Percentiles rank a stretch among this genome's conserved stretches.
Conservation (phyloP, 73 alveolate genomes). For the Paramecium sonneborni region DNA sequence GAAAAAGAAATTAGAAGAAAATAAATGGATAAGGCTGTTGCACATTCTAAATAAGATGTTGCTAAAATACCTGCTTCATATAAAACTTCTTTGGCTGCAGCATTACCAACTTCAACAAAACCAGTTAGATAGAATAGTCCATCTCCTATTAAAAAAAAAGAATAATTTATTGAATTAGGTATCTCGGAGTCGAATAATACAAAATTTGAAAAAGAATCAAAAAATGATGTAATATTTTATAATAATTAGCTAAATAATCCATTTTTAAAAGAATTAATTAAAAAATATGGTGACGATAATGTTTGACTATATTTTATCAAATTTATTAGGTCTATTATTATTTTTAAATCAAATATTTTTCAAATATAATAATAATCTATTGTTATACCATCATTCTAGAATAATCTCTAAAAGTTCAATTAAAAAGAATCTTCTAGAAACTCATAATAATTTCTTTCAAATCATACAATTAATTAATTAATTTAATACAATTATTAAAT, state of each 20-base stretch:
- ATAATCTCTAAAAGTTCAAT: not conserved
- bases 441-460: not conserved
- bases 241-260: not conserved
- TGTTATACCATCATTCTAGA: not conserved
- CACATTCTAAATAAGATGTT: slow-evolving; percentile 58
- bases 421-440: not conserved
- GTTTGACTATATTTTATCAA: not conserved
- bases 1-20: slow-evolving; percentile 53
- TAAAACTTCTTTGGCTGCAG: slow-evolving; percentile 53
- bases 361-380: too few species aligned
- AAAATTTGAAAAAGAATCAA: not conserved
- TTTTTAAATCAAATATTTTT: not conserved
- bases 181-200: not conserved
- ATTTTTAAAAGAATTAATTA: not conserved
- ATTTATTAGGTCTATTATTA: not conserved
- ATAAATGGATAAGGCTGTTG: slow-evolving; percentile 61
- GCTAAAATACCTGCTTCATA: slow-evolving; percentile 63
- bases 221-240: not conserved
- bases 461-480: not conserved
- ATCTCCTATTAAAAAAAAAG: slow-evolving; percentile 41
- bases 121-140: slow-evolving; percentile 49
- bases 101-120: slow-evolving; percentile 12
- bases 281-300: not conserved
- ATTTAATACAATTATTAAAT: not conserved
- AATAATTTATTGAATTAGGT: slow-evolving; percentile 58